Evolutionary conservation across 2,329 filamentous ascomycete species (phyloP), one percentile per base, ranked within the genome.

Genomic region (Berkeleyomyces basicola): DNA sequence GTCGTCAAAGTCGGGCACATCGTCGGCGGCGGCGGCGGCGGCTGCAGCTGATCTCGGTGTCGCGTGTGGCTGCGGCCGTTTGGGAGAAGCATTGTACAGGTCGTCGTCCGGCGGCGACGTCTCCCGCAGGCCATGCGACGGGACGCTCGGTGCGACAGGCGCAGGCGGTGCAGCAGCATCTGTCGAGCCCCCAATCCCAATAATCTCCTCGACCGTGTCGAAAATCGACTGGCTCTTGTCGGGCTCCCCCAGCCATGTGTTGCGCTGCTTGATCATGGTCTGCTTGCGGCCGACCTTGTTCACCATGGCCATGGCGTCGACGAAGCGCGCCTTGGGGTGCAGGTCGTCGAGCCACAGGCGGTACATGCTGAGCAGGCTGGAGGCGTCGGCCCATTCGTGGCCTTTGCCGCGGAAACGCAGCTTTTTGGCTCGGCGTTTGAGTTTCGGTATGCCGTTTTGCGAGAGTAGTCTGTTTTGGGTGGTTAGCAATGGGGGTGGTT

Each of bases 261-360:
- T 82, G 65, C 92, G 80, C 74, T 86, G 86, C 40, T 82, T 80
- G 66, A 88, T 82, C 71, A 97, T 80, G 11, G 79, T 78, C 70
- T 88, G 91, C 68, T 86, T 89, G 73, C 96, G 93, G 1, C 93
- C 93, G 0, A 90, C 79, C 74, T 95, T 96, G 72, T 99, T 93
- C 2, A 97, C 88, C 77, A 97, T 96, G 46, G 80, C 76, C 5
- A 97, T 77, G 2, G 88, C 93, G 69, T 99, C 93, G 58, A 88
- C 81, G 70, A 99, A 99, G 70, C 90, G 92, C 4, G 92, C 93
- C 70, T 95, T 90, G 10, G 93, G 93, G 70, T 91, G 99, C 10
- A 99, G 78, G 70, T 96, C 90, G 73, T 99, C 92, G 1, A 99
- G 86, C 93, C 93, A 99, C 63, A 96, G 74, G 71, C 97, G 93